Evolutionary conservation across 345 rosid species (phyloP).

Genomic region (Salix exigua): DNA sequence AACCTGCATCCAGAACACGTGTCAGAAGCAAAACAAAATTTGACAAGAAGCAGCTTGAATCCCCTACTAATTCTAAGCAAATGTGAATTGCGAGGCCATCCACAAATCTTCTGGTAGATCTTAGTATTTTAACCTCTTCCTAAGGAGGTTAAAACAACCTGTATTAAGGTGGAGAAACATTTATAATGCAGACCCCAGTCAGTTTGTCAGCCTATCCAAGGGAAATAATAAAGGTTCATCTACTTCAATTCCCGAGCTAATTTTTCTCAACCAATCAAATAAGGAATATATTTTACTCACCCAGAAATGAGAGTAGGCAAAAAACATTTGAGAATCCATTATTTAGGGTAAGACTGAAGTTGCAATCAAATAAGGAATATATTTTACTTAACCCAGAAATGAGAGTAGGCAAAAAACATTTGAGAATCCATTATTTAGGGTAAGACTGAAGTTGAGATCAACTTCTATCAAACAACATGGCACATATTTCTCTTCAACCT

Average conservation of each 20-base stretch:
- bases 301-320: background rate
- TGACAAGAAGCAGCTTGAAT: background rate
- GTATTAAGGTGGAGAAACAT: background rate
- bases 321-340: background rate
- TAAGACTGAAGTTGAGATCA: background rate
- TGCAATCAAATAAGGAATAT: too few relatives aligned
- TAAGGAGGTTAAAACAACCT: background rate
- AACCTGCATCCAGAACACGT: conserved; percentile 39
- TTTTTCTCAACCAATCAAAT: background rate
- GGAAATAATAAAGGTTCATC: background rate
- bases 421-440: background rate
- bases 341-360: background rate
- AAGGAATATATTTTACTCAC: background rate
- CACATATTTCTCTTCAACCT: background rate
- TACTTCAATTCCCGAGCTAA: background rate
- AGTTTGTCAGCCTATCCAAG: background rate
- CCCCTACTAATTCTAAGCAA: background rate
- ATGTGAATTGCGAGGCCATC: background rate
- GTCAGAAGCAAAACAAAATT: conserved; percentile 4
- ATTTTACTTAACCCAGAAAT: background rate
- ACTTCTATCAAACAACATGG: background rate
- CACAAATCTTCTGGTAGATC: background rate
- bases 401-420: background rate
- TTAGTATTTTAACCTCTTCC: background rate
- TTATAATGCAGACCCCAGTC: background rate